Conservation (phyloP, 768 basidiomycete genomes). For the Tulasnella sp. region DNA sequence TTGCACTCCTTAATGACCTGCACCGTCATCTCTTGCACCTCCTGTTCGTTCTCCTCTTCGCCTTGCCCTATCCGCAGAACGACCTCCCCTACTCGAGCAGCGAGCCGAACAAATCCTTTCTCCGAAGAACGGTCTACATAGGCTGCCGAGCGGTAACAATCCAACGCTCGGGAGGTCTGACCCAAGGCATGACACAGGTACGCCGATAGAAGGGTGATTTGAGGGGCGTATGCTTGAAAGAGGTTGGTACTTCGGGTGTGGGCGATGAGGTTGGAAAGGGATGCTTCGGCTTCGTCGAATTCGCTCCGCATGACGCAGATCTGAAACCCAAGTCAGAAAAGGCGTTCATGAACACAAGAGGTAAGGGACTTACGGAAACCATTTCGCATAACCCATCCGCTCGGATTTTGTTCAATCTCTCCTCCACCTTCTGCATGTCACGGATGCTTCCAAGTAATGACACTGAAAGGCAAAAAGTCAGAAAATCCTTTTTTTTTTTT, state of each 20-base stretch:
- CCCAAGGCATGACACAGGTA: constrained; percentile 74
- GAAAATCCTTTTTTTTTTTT: background rate
- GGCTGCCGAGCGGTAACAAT: constrained; percentile 67
- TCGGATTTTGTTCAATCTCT: constrained; percentile 61
- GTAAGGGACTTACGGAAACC: constrained; percentile 54
- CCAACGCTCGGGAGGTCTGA: constrained; percentile 55
- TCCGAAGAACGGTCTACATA: constrained; percentile 48
- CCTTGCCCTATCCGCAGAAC: constrained; percentile 53
- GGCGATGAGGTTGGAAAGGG: constrained; percentile 57
- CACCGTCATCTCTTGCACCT: constrained; percentile 39
- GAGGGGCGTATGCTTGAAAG: constrained; percentile 60
- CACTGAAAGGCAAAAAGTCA: constrained; percentile 46
- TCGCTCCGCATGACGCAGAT: constrained; percentile 69
- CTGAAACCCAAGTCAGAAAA: constrained; percentile 44
- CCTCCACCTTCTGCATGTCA: constrained; percentile 57
- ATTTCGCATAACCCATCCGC: constrained; percentile 75
- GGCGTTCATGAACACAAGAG: background rate
- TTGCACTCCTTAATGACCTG: constrained; percentile 52
- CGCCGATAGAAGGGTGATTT: constrained; percentile 68
- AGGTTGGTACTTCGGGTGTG: constrained; percentile 63
- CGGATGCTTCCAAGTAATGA: constrained; percentile 57
- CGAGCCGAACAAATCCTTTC: constrained; percentile 49
- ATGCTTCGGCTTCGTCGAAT: constrained; percentile 62
- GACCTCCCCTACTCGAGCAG: constrained; percentile 59
- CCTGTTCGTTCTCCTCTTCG: constrained; percentile 17